Conservation (phyloP, 1,284 basidiomycete genomes). For the Rhodotorula glutinis region DNA sequence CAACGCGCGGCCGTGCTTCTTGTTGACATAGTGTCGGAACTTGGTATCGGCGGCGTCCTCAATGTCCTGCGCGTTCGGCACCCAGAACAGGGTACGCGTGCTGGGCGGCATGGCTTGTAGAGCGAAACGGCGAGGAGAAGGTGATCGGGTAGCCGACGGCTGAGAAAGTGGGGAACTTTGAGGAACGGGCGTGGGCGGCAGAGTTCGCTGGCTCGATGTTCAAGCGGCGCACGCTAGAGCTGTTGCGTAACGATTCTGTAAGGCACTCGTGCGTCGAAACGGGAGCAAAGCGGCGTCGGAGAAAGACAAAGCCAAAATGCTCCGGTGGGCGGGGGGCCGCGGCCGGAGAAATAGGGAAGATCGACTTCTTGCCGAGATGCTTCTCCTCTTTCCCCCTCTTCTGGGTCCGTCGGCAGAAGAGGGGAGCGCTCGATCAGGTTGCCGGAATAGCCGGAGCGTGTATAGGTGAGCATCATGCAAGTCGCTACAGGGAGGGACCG, state of each 20-base stretch:
- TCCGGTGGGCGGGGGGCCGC: not conserved
- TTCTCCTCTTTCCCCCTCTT: not conserved
- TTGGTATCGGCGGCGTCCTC: conserved; percentile 28
- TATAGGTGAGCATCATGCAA: not conserved
- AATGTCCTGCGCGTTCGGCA: conserved; percentile 25
- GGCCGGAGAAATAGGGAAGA: not conserved
- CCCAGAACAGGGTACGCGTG: conserved; percentile 31
- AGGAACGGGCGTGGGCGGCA: not conserved
- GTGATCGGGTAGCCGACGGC: not conserved
- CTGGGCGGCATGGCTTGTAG: conserved; percentile 4
- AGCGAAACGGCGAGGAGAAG: not conserved
- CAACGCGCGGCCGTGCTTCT: conserved; percentile 17
- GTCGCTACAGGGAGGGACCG: not conserved
- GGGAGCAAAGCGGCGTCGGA: not conserved
- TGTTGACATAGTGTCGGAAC: conserved; percentile 39
- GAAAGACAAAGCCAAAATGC: not conserved
- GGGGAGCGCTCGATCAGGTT: too few relatives aligned
- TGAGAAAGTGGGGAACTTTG: not conserved
- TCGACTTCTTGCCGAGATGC: not conserved
- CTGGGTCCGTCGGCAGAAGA: too few relatives aligned
- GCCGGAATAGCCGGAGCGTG: not conserved
- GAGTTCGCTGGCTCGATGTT: too few relatives aligned
- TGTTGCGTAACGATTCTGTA: not conserved
- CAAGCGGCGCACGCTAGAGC: too few relatives aligned
- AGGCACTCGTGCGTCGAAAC: not conserved